Base-by-base conservation (phyloP, 2,329 filamentous ascomycete genomes). In the Simplicillium sp. region DNA sequence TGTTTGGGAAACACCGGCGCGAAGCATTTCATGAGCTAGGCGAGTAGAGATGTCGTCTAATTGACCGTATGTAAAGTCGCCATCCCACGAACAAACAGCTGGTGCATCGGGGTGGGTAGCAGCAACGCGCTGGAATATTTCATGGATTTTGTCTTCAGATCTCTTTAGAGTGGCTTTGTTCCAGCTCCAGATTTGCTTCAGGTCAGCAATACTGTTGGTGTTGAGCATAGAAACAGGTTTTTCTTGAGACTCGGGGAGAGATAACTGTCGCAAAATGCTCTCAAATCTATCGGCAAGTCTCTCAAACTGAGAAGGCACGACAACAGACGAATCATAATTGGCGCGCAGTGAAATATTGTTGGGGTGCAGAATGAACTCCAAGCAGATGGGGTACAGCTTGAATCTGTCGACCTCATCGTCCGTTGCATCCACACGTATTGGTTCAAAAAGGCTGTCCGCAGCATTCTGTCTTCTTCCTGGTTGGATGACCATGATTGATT, bases 401-500 rank as follows among this genome's bases (percentile, higher is more conserved):
- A 25, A 25, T 25, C 20, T 25, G 8, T 44, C 29, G 25, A 36
- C 32, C n/a, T 40, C 42, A 18, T 44, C 37, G 9, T 20, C 36
- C 8, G 33, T 37, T 9, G 38, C 29, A 12, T 37, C 31, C 18
- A 44, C 12, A 18, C 40, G 29, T 15, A 39, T 40, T 4, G 31
- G 25, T 29, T 36, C 31, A 13, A 34, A 34, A 11, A 25, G 17
- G 6, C 44, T 33, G 7, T 17, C 36, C 11, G 32, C 13, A 3
- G 34, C 38, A 9, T 25, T 25, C 9, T 25, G 20, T 25, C 20
- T 25, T 5, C 20, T 25, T 6, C 20, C 20, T 40, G 42, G 39
- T 20, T 44, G 42, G 11, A 44, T 37, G 12, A 44, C 39, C 18
- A 44, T n/a, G 7, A 44, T 28, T 20, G 39, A 41, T 18, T 39